Conservation (phyloP, 129 eudicot genomes). For the Cynara cardunculus region DNA sequence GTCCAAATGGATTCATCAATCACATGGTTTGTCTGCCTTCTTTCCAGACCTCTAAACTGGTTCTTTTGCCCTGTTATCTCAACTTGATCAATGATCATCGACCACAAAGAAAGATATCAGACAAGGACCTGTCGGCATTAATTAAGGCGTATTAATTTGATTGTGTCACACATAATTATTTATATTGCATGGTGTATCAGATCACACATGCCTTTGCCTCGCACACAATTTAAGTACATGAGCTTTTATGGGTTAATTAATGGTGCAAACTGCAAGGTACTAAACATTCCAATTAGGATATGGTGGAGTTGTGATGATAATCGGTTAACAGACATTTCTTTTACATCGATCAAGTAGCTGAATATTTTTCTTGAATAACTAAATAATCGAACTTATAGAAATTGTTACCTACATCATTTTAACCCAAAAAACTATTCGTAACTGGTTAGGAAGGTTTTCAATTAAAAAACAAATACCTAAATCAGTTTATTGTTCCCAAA, state of each 20-base stretch:
- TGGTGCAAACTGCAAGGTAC: not conserved
- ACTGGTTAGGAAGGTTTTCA: no score
- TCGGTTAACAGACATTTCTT: not conserved
- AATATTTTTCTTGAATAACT: not conserved
- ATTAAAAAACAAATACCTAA: no score
- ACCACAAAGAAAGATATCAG: not conserved
- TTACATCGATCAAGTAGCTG: no score
- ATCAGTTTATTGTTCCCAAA: no score
- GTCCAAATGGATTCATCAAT: not conserved
- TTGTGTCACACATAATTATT: not conserved
- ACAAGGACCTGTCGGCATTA: not conserved
- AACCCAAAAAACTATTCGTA: no score
- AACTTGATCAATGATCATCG: slow-evolving; percentile 22
- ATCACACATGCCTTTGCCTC: slow-evolving; percentile 5
- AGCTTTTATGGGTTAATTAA: not conserved
- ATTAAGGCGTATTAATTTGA: not conserved
- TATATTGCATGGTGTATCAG: not conserved
- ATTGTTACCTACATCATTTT: no score
- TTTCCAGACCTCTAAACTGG: not conserved
- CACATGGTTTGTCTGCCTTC: slow-evolving; percentile 12
- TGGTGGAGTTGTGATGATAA: not conserved
- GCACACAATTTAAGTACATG: not conserved
- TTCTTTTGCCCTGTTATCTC: not conserved
- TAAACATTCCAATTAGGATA: slow-evolving; percentile 1
- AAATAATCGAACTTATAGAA: not conserved